Percentiles rank a stretch among this genome's conserved stretches.
Evolutionary conservation across 2,329 filamentous ascomycete species (phyloP).

Genomic region (Arthrobotrys musiformis): DNA sequence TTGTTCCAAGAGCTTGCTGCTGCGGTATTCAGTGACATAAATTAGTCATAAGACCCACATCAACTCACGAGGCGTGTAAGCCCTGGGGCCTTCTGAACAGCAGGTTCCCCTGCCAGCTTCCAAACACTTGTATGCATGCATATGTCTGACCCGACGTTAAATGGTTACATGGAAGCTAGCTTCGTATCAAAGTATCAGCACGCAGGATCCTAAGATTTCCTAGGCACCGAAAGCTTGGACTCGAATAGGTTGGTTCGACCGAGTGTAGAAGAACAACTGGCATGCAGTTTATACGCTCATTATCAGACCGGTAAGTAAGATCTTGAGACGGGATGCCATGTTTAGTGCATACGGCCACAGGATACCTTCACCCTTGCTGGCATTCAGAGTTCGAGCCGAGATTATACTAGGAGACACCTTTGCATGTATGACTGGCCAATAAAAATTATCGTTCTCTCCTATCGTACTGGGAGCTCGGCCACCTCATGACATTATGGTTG

Average conservation of each 20-base stretch:
- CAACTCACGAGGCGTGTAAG: neutral
- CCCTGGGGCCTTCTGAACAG: neutral
- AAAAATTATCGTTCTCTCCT: neutral
- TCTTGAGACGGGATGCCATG: slow-evolving; percentile 12
- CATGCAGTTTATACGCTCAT: neutral
- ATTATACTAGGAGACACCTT: slow-evolving; percentile 35
- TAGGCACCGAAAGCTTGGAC: neutral
- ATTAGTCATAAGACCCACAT: neutral
- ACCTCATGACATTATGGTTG: neutral
- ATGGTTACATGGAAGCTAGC: neutral
- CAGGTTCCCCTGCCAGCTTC: neutral
- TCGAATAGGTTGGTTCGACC: neutral
- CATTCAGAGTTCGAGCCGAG: slow-evolving; percentile 8
- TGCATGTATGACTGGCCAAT: slow-evolving; percentile 5
- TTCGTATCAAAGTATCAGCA: neutral
- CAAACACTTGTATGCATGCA: neutral
- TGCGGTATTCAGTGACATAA: neutral
- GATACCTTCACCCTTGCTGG: neutral
- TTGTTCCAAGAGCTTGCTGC: too few relatives aligned
- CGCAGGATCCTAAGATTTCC: too few relatives aligned
- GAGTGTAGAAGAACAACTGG: neutral
- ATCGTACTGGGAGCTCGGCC: neutral
- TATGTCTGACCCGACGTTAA: neutral
- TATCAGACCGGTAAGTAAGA: neutral
- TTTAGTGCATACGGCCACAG: neutral